Evolutionary conservation across 345 rosid genomes (phyloP).

Genomic region (Gossypium sturtianum): DNA sequence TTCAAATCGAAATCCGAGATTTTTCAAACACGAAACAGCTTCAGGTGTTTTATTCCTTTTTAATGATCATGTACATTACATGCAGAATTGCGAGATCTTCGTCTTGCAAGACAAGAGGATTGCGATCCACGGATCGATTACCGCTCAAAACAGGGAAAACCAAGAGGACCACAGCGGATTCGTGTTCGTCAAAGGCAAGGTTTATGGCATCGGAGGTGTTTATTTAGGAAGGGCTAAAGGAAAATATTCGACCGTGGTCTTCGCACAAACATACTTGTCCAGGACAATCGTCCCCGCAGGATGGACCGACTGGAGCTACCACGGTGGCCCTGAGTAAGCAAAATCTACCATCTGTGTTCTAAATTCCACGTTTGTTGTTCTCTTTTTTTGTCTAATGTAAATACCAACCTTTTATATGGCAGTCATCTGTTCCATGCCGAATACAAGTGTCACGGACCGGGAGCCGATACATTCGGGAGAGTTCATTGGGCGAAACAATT

Average conservation of each 20-base stretch:
- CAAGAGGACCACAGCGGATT: slow-evolving; percentile 51
- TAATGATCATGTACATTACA: neutral
- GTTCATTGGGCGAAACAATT: slow-evolving; percentile 65
- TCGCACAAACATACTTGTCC: slow-evolving; percentile 65
- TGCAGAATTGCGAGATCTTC: slow-evolving; percentile 72
- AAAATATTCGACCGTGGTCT: slow-evolving; percentile 57
- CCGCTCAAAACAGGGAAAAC: slow-evolving; percentile 62
- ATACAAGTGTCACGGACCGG: slow-evolving; percentile 68
- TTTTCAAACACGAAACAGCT: neutral
- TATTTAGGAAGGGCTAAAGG: slow-evolving; percentile 80
- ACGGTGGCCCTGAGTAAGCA: slow-evolving; percentile 53
- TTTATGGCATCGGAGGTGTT: slow-evolving; percentile 57
- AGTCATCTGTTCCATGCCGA: slow-evolving; percentile 60
- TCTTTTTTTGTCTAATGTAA: neutral
- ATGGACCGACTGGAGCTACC: slow-evolving; percentile 86
- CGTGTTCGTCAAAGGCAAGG: slow-evolving; percentile 67
- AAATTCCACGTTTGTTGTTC: neutral
- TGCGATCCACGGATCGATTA: slow-evolving; percentile 65
- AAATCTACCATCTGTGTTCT: neutral
- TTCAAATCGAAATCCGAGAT: neutral
- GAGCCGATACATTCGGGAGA: slow-evolving; percentile 40
- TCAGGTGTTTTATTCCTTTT: neutral
- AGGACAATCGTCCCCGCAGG: slow-evolving; percentile 60
- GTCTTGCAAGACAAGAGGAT: slow-evolving; percentile 71
- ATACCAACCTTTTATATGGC: neutral